Evolutionary conservation across 257 asterid genomes (phyloP).

Genomic region (Schizonepeta tenuifolia): DNA sequence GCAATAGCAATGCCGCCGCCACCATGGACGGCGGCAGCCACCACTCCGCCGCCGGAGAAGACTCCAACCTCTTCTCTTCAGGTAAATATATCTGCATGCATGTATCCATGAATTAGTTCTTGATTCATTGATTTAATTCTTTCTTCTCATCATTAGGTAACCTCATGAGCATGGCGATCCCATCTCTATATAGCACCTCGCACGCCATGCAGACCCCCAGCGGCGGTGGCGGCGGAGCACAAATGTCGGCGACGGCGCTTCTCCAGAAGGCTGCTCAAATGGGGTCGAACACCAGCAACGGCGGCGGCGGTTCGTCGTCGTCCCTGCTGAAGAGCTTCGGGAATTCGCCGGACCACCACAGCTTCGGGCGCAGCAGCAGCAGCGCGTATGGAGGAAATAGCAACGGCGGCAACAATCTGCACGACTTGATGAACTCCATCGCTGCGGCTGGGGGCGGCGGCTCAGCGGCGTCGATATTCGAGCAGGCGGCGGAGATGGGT

Average conservation of each 20-base stretch:
- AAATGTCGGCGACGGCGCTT: constrained; percentile 84
- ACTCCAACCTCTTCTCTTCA: constrained; percentile 54
- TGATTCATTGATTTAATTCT: neutral
- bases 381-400: constrained; percentile 27
- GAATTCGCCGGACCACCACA: constrained; percentile 34
- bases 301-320: constrained; percentile 37
- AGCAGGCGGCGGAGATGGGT: constrained; percentile 37
- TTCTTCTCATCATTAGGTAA: constrained; percentile 42
- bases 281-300: constrained; percentile 57
- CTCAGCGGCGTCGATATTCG: constrained; percentile 39
- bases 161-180: constrained; percentile 55
- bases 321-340: constrained; percentile 57
- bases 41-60: constrained; percentile 45
- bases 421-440: constrained; percentile 48
- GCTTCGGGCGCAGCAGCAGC: constrained; percentile 25
- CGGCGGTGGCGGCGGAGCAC: constrained; percentile 35
- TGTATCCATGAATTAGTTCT: neutral
- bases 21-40: constrained; percentile 33
- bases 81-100: constrained; percentile 29
- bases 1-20: constrained; percentile 22
- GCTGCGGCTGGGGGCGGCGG: constrained; percentile 27
- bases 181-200: constrained; percentile 63
- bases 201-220: constrained; percentile 33
- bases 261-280: constrained; percentile 81
- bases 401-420: constrained; percentile 43